A percentile compares a stretch with the other conserved stretches of the same genome.
phyloP scores from a whole-genome alignment of 257 asterid species.

The Salvia rosmarinus region DNA sequence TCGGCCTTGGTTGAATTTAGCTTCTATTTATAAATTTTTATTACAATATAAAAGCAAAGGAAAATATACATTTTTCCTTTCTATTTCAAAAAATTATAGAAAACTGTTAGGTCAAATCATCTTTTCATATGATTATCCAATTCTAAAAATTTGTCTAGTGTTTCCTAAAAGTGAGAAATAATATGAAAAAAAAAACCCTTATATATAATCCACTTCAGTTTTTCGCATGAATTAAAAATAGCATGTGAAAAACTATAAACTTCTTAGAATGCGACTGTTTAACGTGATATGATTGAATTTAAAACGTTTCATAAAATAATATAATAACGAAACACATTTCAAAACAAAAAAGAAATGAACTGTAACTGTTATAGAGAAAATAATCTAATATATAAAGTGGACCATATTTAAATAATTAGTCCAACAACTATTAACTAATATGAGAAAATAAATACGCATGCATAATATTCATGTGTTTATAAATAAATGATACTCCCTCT shows the following conservation, averaged over 20 bases:
- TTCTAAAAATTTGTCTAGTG: no score
- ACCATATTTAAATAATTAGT: neutral
- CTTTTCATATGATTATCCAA: no score
- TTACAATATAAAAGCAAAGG: no score
- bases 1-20: no score
- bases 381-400: neutral
- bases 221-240: no score
- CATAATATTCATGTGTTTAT: constrained; percentile 13
- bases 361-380: neutral
- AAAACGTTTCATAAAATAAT: neutral
- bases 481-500: neutral
- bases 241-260: neutral
- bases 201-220: no score
- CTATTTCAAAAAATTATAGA: neutral
- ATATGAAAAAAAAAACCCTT: no score
- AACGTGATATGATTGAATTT: neutral
- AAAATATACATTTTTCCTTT: neutral
- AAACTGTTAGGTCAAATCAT: no score
- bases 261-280: neutral
- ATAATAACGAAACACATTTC: neutral
- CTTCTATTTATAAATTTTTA: no score
- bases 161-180: no score
- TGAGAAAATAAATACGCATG: neutral
- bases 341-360: neutral
- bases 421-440: neutral